Percentiles rank a stretch among this genome's conserved stretches.
phyloP scores from a whole-genome alignment of 371 early-diverging fungal genomes.

The Neoconidiobolus thromboides region DNA sequence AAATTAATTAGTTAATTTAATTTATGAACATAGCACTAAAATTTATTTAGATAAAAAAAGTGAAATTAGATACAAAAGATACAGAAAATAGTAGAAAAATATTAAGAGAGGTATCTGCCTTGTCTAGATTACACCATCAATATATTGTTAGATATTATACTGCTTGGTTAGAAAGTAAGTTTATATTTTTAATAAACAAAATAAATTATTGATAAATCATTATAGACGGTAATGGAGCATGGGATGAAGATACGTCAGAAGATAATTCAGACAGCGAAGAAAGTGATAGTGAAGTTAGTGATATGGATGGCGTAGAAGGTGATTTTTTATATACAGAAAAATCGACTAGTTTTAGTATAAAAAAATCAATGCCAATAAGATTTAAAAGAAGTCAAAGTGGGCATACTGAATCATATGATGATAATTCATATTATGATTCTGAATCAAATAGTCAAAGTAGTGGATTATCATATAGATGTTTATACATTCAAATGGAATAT shows the following conservation, averaged over 20 bases:
- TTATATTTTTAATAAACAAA: background rate
- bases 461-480: slow-evolving; percentile 19
- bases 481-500: slow-evolving; percentile 97
- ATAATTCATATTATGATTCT: too few species aligned
- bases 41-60: slow-evolving; percentile 45
- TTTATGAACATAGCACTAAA: background rate
- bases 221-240: slow-evolving; percentile 18
- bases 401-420: too few species aligned
- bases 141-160: slow-evolving; percentile 85
- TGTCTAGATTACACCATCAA: slow-evolving; percentile 77
- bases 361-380: too few species aligned
- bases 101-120: slow-evolving; percentile 74
- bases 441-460: slow-evolving; percentile 3
- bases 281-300: slow-evolving; percentile 7
- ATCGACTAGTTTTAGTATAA: background rate
- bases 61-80: slow-evolving; percentile 48
- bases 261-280: slow-evolving; percentile 11
- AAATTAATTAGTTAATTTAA: slow-evolving; percentile 6
- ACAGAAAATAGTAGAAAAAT: slow-evolving; percentile 61
- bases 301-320: slow-evolving; percentile 1
- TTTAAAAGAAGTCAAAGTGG: too few species aligned
- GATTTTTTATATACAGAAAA: slow-evolving; percentile 5
- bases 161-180: slow-evolving; percentile 74
- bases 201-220: slow-evolving; percentile 2
- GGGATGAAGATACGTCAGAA: slow-evolving; percentile 1